Base-by-base conservation (phyloP, 176 grass and related monocot genomes). In the Oryza officinalis region DNA sequence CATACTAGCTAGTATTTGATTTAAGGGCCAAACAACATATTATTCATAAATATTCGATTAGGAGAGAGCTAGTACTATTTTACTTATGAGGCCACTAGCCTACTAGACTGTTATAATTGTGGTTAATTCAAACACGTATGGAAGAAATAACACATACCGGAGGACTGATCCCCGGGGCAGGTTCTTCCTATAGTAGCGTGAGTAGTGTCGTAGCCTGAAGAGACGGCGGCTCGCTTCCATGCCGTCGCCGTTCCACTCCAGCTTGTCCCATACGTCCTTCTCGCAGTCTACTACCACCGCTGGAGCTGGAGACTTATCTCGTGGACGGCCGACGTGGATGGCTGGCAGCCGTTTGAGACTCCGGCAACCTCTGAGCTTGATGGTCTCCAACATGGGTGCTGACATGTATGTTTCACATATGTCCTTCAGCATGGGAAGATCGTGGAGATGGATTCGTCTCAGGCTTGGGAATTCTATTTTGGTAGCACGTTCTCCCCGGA, bases 291-390 rank as follows among this genome's bases (percentile, higher is more conserved):
- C 37, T 7, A 38, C 37, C 7, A 7, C 37, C 37, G 2, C 30
- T n/a, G n/a, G n/a, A 2, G 30, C 30, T 30, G 13, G 23, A 5
- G 11, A 27, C 71, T 50, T 52, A 8, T 50, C 26, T 0, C 9
- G 1, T 32, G 1, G 12, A 46, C 23, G 40, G 5, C 45, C 71
- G 11, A 0, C 2, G 14, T 47, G 8, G 44, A 74, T 52, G 26
- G 26, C 71, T 1, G 44, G 71, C 15, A 74, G n/a, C 26, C 15
- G 25, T 45, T 31, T 27, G 3, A 74, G 26, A 20, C 26, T 2
- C 71, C 44, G 52, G 26, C 71, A 74, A 14, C 71, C 71, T 8
- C 26, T 52, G 45, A 74, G 13, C 71, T 52, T 74, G 41, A 74
- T 31, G 14, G 25, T 74, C 45, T 74, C n/a, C 8, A 52, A 15